A percentile compares a stretch with the other conserved stretches of the same genome.
Evolutionary conservation across 2,329 filamentous ascomycete genomes (phyloP).

Genomic region (Ceratocystis eucalypticola): DNA sequence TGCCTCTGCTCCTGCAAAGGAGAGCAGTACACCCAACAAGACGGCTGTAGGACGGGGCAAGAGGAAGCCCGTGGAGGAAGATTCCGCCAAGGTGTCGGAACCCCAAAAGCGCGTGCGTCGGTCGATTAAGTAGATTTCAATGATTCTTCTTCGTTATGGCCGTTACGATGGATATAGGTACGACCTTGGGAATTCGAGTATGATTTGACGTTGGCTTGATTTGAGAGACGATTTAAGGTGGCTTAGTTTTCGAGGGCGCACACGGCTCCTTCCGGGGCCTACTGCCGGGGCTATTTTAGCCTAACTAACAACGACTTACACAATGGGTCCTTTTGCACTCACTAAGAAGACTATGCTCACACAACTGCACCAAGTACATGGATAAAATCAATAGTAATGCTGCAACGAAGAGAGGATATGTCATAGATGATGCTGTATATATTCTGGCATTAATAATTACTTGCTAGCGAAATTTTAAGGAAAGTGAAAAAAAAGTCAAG

Average conservation of each 20-base stretch:
- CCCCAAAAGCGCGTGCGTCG: constrained; percentile 12
- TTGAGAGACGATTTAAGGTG: neutral
- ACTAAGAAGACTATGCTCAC: neutral
- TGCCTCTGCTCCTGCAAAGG: neutral
- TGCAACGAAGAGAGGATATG: neutral
- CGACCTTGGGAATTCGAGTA: no score
- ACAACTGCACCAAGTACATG: neutral
- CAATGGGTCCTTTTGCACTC: neutral
- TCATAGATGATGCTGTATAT: neutral
- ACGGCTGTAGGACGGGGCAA: constrained; percentile 9
- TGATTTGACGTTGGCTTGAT: no score
- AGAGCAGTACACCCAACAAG: constrained; percentile 3
- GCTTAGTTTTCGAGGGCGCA: no score
- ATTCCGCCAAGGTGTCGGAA: neutral
- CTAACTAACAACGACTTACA: neutral
- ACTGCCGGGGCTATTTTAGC: no score
- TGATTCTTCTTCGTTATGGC: neutral
- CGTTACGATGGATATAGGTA: no score
- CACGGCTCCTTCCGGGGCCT: no score
- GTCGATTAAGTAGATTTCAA: constrained; percentile 11
- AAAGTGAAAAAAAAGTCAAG: neutral
- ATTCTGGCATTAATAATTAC: constrained; percentile 7
- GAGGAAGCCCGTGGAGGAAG: constrained; percentile 12
- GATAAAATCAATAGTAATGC: neutral
- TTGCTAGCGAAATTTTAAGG: constrained; percentile 5